A percentile compares a stretch with the other conserved stretches of the same genome.
phyloP scores from a whole-genome alignment of 1,139 yeast genomes.

The Tardiomyces blankii region DNA sequence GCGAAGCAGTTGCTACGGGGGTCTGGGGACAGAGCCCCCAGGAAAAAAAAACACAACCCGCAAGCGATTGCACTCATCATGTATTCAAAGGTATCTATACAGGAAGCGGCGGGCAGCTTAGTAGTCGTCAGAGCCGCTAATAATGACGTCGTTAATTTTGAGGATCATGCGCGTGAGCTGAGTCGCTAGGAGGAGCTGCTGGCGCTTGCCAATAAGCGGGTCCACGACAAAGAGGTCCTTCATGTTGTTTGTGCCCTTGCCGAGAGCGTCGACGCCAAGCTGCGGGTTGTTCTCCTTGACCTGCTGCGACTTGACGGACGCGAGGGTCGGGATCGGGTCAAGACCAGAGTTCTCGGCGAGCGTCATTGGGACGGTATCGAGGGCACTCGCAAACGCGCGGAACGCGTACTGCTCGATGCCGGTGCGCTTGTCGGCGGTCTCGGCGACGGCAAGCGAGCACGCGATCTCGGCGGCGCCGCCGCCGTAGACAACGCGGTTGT shows the following conservation, averaged over 20 bases:
- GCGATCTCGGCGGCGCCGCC: slow-evolving; percentile 98
- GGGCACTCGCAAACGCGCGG: slow-evolving; percentile 85
- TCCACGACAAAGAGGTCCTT: slow-evolving; percentile 89
- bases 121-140: slow-evolving; percentile 70
- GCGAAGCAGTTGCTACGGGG: too few species aligned
- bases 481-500: slow-evolving; percentile 90
- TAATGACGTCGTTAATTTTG: slow-evolving; percentile 91
- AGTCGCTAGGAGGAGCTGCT: slow-evolving; percentile 88
- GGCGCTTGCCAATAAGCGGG: slow-evolving; percentile 94
- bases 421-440: slow-evolving; percentile 83
- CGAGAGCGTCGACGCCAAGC: slow-evolving; percentile 90
- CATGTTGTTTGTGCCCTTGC: slow-evolving; percentile 83
- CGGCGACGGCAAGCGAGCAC: slow-evolving; percentile 83
- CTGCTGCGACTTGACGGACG: slow-evolving; percentile 77
- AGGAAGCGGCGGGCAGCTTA: slow-evolving; percentile 5
- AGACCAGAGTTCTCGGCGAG: slow-evolving; percentile 95
- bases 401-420: slow-evolving; percentile 98
- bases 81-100: too few species aligned
- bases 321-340: slow-evolving; percentile 83
- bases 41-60: too few species aligned
- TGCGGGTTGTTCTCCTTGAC: slow-evolving; percentile 57
- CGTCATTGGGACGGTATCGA: slow-evolving; percentile 88
- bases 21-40: too few species aligned
- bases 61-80: too few species aligned
- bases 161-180: slow-evolving; percentile 96